Evolutionary conservation across 106 monocot genomes (phyloP).

Genomic region (Alisma plantagoaquatica): DNA sequence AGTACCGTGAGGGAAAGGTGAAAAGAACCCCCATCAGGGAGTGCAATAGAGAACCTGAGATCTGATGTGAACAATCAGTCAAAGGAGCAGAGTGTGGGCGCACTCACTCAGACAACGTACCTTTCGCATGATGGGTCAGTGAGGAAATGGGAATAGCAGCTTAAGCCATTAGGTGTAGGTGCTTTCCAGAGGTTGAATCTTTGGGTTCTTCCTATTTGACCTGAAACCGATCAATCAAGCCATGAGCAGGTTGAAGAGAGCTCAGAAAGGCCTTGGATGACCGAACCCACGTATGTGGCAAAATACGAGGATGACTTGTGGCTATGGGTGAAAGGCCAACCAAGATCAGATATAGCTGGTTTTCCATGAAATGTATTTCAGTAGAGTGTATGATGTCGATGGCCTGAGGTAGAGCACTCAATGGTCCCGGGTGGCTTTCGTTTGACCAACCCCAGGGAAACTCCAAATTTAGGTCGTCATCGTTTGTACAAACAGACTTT

Average conservation of each 20-base stretch:
- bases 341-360: conserved; percentile 5
- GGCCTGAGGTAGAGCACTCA: conserved; percentile 7
- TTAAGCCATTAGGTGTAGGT: no score
- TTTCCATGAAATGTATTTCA: not conserved
- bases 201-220: no score
- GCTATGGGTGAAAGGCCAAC: conserved; percentile 9
- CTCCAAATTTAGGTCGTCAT: conserved; percentile 1
- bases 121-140: no score
- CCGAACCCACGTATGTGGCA: conserved; percentile 1
- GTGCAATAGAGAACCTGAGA: no score
- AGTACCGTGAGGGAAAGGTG: no score
- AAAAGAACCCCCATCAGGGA: no score
- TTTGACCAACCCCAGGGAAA: conserved; percentile 7
- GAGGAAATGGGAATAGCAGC: no score
- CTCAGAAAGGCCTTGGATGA: conserved; percentile 1
- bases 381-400: conserved; percentile 3
- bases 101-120: no score
- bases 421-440: conserved; percentile 1
- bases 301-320: conserved; percentile 6
- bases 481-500: conserved; percentile 2
- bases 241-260: conserved; percentile 11
- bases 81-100: no score
- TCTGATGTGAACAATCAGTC: no score
- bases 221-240: no score
- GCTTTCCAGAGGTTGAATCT: no score